Base-by-base conservation (phyloP, 768 basidiomycete species). In the Paxillus rubicundulus region DNA sequence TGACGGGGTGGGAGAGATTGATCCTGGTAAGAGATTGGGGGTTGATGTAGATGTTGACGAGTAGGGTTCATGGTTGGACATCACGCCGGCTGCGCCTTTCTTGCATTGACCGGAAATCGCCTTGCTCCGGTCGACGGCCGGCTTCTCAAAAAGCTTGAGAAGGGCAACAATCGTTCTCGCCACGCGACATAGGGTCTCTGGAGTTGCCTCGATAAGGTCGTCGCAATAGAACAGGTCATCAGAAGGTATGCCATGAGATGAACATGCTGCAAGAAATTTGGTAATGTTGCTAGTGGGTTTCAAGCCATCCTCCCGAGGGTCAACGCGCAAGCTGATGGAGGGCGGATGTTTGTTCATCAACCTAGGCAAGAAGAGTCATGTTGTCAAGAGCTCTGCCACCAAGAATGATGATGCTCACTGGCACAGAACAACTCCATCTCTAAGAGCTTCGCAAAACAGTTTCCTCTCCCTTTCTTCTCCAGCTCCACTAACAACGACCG, bases 381-480 rank as follows among this genome's bases (percentile, higher is more conserved):
- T 36, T 24, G 47, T 46, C 58, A 49, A 34, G 20, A 44, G 17
- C 30, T 42, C 40, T 46, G 47, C 56, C 28, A 41, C 47, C 51
- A 37, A 47, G 42, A 50, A 58, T 24, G 52, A 39, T 37, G 47
- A 56, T 33, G 84, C 92, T 73, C 64, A 95, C 93, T 90, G 86
- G 83, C 93, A 94, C 20, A 96, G 77, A 18, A 95, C 81, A 67
- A 85, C 87, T 1, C 93, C 93, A 72, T 96, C 93, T 60, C 83
- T 72, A 50, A 95, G 65, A 0, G 88, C 84, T 49, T 93, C 89
- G 32, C 77, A 74, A 61, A 94, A 96, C 30, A 82, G 67, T 48
- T 76, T 77, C 56, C 86, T 73, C 69, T 94, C 89, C 61, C 85
- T 76, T 57, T 92, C 90, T 70, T 89, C 90, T 33, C 85, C 85